A percentile compares a stretch with the other conserved stretches of the same genome.
Conservation (phyloP, 345 rosid genomes). For the Populus davidiana region DNA sequence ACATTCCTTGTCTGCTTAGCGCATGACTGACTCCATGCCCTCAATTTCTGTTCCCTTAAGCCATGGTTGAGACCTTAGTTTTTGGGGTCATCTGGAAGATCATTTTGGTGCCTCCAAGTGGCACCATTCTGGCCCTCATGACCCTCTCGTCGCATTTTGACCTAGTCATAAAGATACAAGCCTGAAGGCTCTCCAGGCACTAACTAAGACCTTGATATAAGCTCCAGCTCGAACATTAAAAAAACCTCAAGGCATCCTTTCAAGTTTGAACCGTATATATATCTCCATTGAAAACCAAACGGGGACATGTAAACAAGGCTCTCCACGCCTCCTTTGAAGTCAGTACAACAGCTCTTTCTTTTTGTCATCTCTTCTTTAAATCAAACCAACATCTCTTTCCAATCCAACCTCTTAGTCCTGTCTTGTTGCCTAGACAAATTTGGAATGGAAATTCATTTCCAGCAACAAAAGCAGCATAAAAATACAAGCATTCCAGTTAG, state of each 20-base stretch:
- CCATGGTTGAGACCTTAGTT: constrained; percentile 18
- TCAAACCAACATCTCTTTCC: neutral
- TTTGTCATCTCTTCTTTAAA: neutral
- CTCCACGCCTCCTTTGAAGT: neutral
- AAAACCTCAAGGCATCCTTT: constrained; percentile 8
- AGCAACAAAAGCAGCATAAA: constrained; percentile 16
- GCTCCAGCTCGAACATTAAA: constrained; percentile 19
- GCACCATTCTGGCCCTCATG: constrained; percentile 15
- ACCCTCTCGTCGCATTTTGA: constrained; percentile 24
- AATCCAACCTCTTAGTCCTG: neutral
- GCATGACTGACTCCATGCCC: constrained; percentile 15
- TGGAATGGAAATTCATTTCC: constrained; percentile 54
- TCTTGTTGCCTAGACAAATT: neutral
- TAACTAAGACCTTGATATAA: constrained; percentile 6
- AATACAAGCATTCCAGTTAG: neutral
- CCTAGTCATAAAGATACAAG: constrained; percentile 13
- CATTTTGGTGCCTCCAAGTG: constrained; percentile 46
- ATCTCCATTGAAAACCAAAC: constrained; percentile 11
- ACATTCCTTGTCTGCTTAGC: neutral
- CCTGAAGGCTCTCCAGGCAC: too few relatives aligned
- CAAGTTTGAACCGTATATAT: constrained; percentile 17
- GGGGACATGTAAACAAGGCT: constrained; percentile 15
- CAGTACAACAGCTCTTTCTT: neutral
- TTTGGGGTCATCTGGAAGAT: constrained; percentile 26
- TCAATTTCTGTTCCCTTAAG: neutral